Evolutionary conservation across 176 grass and related monocot genomes (phyloP), one percentile per base, ranked within the genome.

Genomic region (Pontederia paniculata): DNA sequence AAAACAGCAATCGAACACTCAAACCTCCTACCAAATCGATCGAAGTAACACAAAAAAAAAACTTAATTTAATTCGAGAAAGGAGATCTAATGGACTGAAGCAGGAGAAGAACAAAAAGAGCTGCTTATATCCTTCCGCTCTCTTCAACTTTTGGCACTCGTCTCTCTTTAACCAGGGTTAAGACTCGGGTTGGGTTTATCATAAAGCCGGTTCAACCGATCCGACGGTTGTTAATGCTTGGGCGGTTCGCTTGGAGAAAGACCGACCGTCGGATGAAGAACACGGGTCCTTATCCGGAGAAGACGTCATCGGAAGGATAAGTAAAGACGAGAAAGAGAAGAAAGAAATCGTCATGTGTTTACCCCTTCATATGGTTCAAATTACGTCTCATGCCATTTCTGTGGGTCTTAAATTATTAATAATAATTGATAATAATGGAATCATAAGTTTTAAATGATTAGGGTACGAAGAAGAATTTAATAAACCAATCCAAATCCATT

Each of bases 271-370:
- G 0, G 44, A 58, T 58, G 28, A 37, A 6, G 1, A n/a, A 3
- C 7, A 17, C 20, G 1, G 22, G 71, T 75, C 75, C 72, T 70
- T 66, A 44, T 79, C 76, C 76, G 71, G 41, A 62, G 50, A 37
- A 42, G 70, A 60, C 74, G 83, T n/a, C n/a, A n/a, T n/a, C n/a
- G n/a, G n/a, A n/a, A n/a, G n/a, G 78, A 86, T 81, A 81, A 81
- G 74, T 72, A 52, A 68, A 44, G 45, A 12, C 51, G 9, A 12
- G 22, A n/a, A 65, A 65, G 25, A 51, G 16, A 49, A 47, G 50
- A 65, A 46, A 8, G 9, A 53, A 42, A 53, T 17, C 21, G 12
- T 53, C 28, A 21, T 5, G 12, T 19, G 9, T 9, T 23, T 42
- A 9, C 17, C 16, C 54, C 56, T 42, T 21, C 5, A 10, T 4